Evolutionary conservation across 1,139 yeast genomes (phyloP).

Genomic region (Nakaseomyces uthaithaninus): DNA sequence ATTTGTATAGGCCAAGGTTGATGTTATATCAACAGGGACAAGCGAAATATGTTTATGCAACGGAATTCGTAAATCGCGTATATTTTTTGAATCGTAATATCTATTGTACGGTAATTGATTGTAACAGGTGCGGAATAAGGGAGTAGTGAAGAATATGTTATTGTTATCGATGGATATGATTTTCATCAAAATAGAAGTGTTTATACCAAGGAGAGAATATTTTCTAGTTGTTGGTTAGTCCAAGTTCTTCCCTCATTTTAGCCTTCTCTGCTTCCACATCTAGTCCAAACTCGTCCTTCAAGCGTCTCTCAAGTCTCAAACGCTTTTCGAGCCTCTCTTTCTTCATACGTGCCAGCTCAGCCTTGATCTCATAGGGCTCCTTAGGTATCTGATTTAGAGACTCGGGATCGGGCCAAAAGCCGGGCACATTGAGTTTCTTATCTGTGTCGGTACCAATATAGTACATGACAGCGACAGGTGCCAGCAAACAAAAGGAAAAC

Average conservation of each 20-base stretch:
- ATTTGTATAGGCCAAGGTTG: no score
- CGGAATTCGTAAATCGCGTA: no score
- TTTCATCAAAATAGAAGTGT: background rate
- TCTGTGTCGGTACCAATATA: constrained; percentile 88
- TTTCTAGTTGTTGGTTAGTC: constrained; percentile 7
- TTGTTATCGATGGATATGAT: background rate
- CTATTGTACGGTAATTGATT: no score
- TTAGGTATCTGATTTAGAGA: constrained; percentile 85
- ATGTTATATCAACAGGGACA: no score
- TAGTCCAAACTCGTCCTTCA: constrained; percentile 59
- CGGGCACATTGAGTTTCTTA: constrained; percentile 82
- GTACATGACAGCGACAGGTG: constrained; percentile 86
- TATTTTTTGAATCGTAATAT: no score
- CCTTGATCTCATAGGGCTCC: constrained; percentile 85
- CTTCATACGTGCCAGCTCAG: constrained; percentile 81
- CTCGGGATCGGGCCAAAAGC: constrained; percentile 95
- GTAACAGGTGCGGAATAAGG: no score
- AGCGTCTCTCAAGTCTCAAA: constrained; percentile 62
- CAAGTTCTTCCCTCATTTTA: constrained; percentile 27
- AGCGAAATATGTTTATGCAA: no score
- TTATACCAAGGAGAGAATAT: no score
- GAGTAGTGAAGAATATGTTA: no score
- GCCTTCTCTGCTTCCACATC: constrained; percentile 37
- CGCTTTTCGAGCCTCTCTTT: constrained; percentile 68
- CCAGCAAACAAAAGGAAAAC: constrained; percentile 75